Conservation (phyloP, 768 basidiomycete genomes). For the Dictyophora rubrovolvata region DNA sequence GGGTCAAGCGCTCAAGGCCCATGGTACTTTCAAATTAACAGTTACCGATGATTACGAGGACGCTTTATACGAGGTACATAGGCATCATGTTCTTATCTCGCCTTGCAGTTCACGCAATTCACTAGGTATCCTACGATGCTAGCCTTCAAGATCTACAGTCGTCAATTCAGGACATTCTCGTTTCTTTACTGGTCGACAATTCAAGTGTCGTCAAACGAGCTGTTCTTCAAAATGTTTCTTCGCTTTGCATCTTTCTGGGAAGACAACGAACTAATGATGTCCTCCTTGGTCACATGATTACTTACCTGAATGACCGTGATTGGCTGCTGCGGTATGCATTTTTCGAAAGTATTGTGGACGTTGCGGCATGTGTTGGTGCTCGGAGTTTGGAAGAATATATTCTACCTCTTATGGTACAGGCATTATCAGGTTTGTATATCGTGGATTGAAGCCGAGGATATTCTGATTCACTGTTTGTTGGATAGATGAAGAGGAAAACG, state of each 20-base stretch:
- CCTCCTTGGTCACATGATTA: conserved; percentile 74
- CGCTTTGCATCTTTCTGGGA: conserved; percentile 88
- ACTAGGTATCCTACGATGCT: conserved; percentile 82
- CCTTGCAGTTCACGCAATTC: conserved; percentile 20
- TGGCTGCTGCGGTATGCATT: conserved; percentile 88
- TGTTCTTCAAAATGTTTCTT: conserved; percentile 75
- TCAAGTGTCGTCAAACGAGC: conserved; percentile 88
- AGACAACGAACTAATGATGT: conserved; percentile 92
- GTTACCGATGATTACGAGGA: conserved; percentile 68
- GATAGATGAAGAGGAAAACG: conserved; percentile 88
- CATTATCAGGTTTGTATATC: conserved; percentile 64
- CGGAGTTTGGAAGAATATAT: conserved; percentile 93
- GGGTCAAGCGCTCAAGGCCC: conserved; percentile 81
- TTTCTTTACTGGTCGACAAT: conserved; percentile 76
- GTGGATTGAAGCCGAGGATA: not conserved
- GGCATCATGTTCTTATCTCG: conserved; percentile 23
- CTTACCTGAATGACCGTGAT: conserved; percentile 66
- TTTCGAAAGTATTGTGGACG: conserved; percentile 92
- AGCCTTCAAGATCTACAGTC: conserved; percentile 78
- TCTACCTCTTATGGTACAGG: conserved; percentile 92
- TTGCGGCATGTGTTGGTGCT: conserved; percentile 88
- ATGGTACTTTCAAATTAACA: conserved; percentile 59
- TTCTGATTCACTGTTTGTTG: not conserved
- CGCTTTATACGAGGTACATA: conserved; percentile 66
- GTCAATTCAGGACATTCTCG: conserved; percentile 80